These are phyloP conservation scores for Hylodesmum podocarpum DNA, from an alignment of 306 rosid genomes.

Conservation along the genomic window DNA sequence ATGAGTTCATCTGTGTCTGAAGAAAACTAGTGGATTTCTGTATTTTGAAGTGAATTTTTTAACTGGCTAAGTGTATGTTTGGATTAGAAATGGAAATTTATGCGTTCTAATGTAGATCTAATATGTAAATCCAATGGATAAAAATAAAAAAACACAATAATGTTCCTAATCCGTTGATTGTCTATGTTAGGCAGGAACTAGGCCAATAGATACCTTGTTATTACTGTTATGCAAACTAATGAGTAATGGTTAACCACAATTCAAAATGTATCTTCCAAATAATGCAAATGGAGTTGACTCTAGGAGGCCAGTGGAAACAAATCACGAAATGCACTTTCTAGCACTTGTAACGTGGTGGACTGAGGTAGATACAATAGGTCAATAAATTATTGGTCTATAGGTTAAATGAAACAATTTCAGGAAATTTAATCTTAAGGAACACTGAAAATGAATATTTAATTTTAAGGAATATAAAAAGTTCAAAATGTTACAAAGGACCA, in stretches of 20 bases:
- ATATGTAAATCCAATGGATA: too few species aligned
- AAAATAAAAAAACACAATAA: too few species aligned
- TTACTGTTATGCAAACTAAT: not conserved
- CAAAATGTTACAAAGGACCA: too few species aligned
- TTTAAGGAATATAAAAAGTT: too few species aligned
- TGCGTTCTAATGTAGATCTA: too few species aligned
- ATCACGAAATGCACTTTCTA: not conserved
- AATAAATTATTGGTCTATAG: not conserved
- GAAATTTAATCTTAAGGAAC: not conserved
- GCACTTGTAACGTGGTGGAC: not conserved
- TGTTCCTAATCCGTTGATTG: too few species aligned
- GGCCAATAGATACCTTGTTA: not conserved
- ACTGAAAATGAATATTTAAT: too few species aligned
- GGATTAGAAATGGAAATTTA: too few species aligned
- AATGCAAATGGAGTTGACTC: not conserved
- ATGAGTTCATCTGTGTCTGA: not conserved
- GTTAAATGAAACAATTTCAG: not conserved
- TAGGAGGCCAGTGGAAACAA: not conserved
- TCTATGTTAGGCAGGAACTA: not conserved
- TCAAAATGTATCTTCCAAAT: not conserved
- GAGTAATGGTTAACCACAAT: not conserved
- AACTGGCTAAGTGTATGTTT: too few species aligned
- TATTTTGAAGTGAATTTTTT: not conserved
- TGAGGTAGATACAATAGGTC: not conserved
- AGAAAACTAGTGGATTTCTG: too few species aligned